phyloP scores from a whole-genome alignment of 805 yeast genomes.

The Zygosaccharomyces siamensis region DNA sequence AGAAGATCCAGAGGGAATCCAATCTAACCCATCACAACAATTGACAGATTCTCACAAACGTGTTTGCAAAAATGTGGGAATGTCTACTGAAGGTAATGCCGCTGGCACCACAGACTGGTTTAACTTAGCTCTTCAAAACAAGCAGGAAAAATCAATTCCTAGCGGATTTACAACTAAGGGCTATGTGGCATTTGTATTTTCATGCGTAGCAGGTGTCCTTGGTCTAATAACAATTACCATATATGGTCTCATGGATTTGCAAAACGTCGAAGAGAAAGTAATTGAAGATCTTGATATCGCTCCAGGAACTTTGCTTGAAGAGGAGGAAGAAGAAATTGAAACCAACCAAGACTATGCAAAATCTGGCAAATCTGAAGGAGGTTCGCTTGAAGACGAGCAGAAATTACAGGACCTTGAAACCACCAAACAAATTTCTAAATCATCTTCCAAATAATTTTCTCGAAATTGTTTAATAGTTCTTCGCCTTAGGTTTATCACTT shows the following conservation, averaged over 20 bases:
- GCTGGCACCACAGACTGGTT: constrained; percentile 64
- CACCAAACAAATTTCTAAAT: not conserved
- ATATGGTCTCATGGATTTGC: constrained; percentile 84
- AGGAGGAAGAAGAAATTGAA: constrained; percentile 8
- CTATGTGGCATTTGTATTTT: constrained; percentile 88
- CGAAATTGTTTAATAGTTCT: not conserved
- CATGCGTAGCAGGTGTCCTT: constrained; percentile 75
- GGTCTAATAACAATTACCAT: constrained; percentile 73
- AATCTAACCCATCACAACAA: constrained; percentile 47
- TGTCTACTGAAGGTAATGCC: constrained; percentile 71
- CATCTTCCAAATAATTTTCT: not conserved
- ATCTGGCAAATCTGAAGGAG: constrained; percentile 3
- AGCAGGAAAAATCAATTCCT: constrained; percentile 65
- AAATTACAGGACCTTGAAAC: not conserved
- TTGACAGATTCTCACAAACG: constrained; percentile 56
- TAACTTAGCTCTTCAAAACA: constrained; percentile 70
- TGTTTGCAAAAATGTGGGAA: constrained; percentile 55
- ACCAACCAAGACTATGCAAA: constrained; percentile 2
- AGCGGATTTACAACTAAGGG: constrained; percentile 92
- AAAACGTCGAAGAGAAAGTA: constrained; percentile 59
- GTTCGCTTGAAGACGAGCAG: not conserved
- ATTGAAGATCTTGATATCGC: constrained; percentile 49
- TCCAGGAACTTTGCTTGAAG: constrained; percentile 37
- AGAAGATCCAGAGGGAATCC: constrained; percentile 78
- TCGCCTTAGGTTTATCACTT: not conserved